Base-by-base conservation (phyloP, 164 flowering plant genomes). In the Liquidambar formosana region DNA sequence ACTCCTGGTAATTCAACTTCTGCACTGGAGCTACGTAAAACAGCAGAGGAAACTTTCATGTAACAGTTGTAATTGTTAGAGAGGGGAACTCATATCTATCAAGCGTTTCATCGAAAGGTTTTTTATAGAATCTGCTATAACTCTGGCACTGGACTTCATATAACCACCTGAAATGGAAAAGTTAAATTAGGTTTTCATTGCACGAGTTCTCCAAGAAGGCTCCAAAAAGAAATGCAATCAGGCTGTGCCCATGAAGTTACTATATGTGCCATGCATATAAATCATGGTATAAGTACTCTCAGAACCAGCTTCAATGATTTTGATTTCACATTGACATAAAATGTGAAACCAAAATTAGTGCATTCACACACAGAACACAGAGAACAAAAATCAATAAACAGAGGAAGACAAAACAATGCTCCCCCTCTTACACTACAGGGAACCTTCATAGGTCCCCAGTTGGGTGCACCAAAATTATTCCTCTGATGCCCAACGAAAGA, bases 91-190 rank as follows among this genome's bases (percentile, higher is more conserved):
- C 58, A 78, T 65, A 71, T 83, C 81, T 61, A 92, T 89, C 77
- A 92, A 73, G 66, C 77, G 54, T 82, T 92, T 89, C 66, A 48
- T 79, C 5, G 92, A 85, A 11, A 94, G 84, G 69, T 94, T 94
- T 11, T 57, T 71, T 23, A 94, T 79, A 41, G 97, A 94, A 80
- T 88, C 92, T 63, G 97, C 94, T 23, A 94, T 92, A 8, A 94
- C 94, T 76, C 84, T 78, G 1, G 99, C 97, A 71, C 93, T 92
- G 57, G 95, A 86, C 72, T 89, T 94, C 97, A 90, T 89, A 75
- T 92, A 94, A 60, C 99, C 97, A 80, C 99, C 97, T 94, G 88
- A 65, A 75, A 74, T n/a, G 45, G 62, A 61, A 63, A 43, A 1
- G 44, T 26, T 8, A 23, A 3, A 18, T 14, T 27, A 8, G 66